Base-by-base conservation (phyloP, 2,329 filamentous ascomycete species). In the Lasiodiplodia hormozganensis region DNA sequence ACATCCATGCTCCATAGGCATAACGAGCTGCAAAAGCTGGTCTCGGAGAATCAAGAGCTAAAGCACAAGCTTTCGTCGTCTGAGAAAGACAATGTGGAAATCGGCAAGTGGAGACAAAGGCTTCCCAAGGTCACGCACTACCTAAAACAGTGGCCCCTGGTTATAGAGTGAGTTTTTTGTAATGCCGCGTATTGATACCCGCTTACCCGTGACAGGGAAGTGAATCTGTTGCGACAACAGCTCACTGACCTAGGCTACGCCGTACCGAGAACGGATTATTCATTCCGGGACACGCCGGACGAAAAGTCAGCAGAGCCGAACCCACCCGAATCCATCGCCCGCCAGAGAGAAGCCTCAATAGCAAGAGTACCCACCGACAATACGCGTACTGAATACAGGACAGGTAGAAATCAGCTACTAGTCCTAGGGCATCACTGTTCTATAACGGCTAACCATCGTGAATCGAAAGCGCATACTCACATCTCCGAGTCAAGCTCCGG, bases 111-210 rank as follows among this genome's bases (percentile, higher is more conserved):
- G 76, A 75, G 76, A 70, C 75, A 70, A 71, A 69, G 76, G 51
- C 69, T 76, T 65, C 70, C 71, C 64, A 66, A 76, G 72, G 73
- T 81, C 68, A 76, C 76, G 31, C 76, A 80, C 49, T 79, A 79
- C 43, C 74, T 81, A 18, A 71, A 73, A 34, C 74, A 78, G 23
- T 78, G 81, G 11, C 70, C 71, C 3, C 76, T 76, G 47, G 74
- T 79, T 43, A 69, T 76, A 23, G 68, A 70, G 78, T 81, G 65
- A 21, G 66, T 65, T 38, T 12, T 14, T 11, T 10, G 14, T 12
- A 16, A 7, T 10, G 18, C 2, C 2, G 5, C 28, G 6, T 38
- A 14, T 65, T 14, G 8, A 11, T 23, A 8, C 3, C 28, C 18
- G 34, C 28, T 38, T 2, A 25, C 10, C 23, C 7, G 14, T 11